Conservation (phyloP, 495 filamentous ascomycete species). For the Penicillium turbatum region DNA sequence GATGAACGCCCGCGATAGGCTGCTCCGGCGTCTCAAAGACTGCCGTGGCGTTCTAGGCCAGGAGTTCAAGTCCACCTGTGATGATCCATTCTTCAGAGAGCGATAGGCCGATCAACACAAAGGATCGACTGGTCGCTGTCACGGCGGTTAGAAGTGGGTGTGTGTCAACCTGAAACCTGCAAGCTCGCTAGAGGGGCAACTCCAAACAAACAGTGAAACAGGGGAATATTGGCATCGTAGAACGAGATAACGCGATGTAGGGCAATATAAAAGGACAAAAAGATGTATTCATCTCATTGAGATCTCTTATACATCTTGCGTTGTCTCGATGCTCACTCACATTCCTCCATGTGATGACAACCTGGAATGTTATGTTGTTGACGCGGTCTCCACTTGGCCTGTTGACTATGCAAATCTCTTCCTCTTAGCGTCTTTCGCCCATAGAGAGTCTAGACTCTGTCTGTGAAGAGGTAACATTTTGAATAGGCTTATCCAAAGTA, state of each 20-base stretch:
- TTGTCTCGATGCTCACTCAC: neutral
- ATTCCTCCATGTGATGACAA: neutral
- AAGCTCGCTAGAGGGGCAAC: neutral
- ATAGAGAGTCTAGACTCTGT: neutral
- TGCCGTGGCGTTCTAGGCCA: conserved; percentile 6
- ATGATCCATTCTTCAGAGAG: conserved; percentile 8
- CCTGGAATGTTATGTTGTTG: neutral
- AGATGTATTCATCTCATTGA: too few relatives aligned
- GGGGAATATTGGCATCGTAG: neutral
- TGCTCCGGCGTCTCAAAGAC: neutral
- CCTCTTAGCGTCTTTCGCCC: neutral
- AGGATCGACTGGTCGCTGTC: conserved; percentile 1
- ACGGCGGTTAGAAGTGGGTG: neutral
- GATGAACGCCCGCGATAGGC: neutral
- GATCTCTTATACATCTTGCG: neutral
- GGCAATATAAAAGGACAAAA: too few relatives aligned
- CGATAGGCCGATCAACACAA: neutral
- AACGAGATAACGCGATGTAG: neutral
- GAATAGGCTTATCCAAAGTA: too few relatives aligned
- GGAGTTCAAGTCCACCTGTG: neutral
- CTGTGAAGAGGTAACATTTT: too few relatives aligned
- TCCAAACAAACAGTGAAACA: conserved; percentile 9
- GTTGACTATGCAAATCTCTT: neutral
- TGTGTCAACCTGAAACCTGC: conserved; percentile 8
- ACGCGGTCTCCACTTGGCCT: neutral